Base-by-base conservation (phyloP, 192 early-diverging fungal genomes). In the Backusella tarrabulga region DNA sequence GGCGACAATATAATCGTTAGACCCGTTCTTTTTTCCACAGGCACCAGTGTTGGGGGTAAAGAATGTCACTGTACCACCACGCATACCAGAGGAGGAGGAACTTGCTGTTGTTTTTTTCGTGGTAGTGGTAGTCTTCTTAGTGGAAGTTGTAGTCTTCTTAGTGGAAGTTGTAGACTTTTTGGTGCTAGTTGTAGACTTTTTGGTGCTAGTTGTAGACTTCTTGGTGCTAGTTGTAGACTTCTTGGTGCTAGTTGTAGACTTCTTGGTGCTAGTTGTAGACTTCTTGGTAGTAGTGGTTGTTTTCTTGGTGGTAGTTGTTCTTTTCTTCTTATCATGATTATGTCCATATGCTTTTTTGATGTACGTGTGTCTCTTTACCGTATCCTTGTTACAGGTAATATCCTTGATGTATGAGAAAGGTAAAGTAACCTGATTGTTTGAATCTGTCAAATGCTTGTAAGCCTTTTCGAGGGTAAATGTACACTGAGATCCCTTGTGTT, bases 11-110 rank as follows among this genome's bases (percentile, higher is more conserved):
- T 67, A 21, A 52, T 73, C 76, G 35, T 34, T n/a, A 17, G 67
- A 23, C 23, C 21, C 26, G 36, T 81, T 68, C 68, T 68, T 68
- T 12, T 73, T 46, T 23, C 80, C 80, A 50, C 80, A 81, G 12
- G 80, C 80, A 42, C 80, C 80, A 77, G 73, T 72, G 6, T 79
- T 74, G 50, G 77, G 77, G 21, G 71, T 73, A 32, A 79, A 79
- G 66, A 68, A 79, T 14, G 77, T 79, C 12, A 54, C 77, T 34
- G 34, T 34, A 4, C 77, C 77, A 9, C 26, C 26, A 21, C 11
- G 8, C 8, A 9, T 21, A 29, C 52, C 54, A n/a, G 19, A 32
- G 11, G 71, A 46, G 19, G 34, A 41, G 26, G 32, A 32, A 32
- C 19, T 15, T 17, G 5, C 40, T 34, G 52, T 42, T 26, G 23